phyloP scores from a whole-genome alignment of 2,329 filamentous ascomycete genomes.

The Akanthomyces dipterigenus region DNA sequence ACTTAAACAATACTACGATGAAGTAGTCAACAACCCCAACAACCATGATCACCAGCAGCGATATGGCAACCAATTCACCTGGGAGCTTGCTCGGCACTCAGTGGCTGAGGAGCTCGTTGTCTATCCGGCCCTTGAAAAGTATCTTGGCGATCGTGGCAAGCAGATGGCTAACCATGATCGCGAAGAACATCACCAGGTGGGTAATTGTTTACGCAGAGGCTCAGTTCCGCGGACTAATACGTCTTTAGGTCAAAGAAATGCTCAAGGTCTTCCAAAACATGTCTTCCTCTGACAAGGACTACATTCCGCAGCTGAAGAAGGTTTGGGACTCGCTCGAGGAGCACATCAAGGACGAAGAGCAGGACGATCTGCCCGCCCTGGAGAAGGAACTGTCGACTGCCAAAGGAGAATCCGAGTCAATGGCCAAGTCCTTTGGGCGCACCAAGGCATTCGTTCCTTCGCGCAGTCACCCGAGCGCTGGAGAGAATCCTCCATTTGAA shows the following conservation, averaged over 20 bases:
- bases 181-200: constrained; percentile 38
- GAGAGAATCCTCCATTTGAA: constrained; percentile 49
- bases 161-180: constrained; percentile 41
- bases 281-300: constrained; percentile 31
- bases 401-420: constrained; percentile 25
- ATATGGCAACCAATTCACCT: constrained; percentile 40
- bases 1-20: constrained; percentile 31
- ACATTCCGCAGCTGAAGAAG: constrained; percentile 33
- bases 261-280: constrained; percentile 44
- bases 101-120: constrained; percentile 44
- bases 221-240: not conserved
- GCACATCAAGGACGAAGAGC: constrained; percentile 47
- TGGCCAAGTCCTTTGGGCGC: constrained; percentile 38
- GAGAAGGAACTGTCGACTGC: constrained; percentile 33
- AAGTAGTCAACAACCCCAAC: constrained; percentile 28
- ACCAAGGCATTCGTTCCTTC: constrained; percentile 50
- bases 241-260: constrained; percentile 41
- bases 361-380: constrained; percentile 39
- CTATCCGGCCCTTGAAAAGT: constrained; percentile 46
- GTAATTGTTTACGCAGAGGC: too few species aligned
- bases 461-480: constrained; percentile 43
- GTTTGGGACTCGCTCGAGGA: constrained; percentile 36
- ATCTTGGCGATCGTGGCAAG: constrained; percentile 35
- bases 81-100: constrained; percentile 42
- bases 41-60: constrained; percentile 31